A percentile compares a stretch with the other conserved stretches of the same genome.
Evolutionary conservation across 148 eudicot species (phyloP).

Genomic region (Agrostemma githago): DNA sequence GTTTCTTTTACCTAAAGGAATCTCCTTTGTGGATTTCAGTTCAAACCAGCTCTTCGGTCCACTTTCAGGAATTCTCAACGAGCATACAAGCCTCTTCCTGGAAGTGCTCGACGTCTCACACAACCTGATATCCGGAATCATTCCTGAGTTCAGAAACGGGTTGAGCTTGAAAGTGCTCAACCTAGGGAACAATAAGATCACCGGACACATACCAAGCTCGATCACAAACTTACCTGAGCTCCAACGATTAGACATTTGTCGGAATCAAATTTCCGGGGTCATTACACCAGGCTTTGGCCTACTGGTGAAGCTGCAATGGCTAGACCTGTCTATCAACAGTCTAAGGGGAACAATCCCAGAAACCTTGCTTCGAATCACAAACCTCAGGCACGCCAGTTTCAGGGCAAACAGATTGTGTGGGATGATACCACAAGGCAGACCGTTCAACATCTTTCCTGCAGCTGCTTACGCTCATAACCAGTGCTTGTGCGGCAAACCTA

Average conservation of each 20-base stretch:
- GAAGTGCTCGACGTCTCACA: constrained; percentile 51
- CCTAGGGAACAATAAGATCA: constrained; percentile 55
- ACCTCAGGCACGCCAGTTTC: constrained; percentile 46
- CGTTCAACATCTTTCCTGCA: constrained; percentile 36
- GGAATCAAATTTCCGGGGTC: constrained; percentile 58
- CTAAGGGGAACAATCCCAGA: constrained; percentile 53
- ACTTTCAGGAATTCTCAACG: constrained; percentile 44
- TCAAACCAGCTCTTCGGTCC: constrained; percentile 64
- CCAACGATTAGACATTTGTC: constrained; percentile 49
- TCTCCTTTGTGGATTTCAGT: constrained; percentile 54
- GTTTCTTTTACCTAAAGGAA: constrained; percentile 47
- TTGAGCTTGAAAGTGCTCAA: constrained; percentile 50
- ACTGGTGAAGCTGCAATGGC: constrained; percentile 58
- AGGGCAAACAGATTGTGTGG: constrained; percentile 75
- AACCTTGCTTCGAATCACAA: constrained; percentile 47
- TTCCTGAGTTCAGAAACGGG: constrained; percentile 55
- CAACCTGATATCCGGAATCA: constrained; percentile 58
- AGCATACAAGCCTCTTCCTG: constrained; percentile 45
- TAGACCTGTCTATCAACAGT: constrained; percentile 65
- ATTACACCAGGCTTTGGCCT: constrained; percentile 62
- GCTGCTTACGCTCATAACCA: constrained; percentile 59
- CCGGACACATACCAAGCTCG: constrained; percentile 65
- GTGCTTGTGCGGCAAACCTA: constrained; percentile 80
- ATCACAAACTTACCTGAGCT: constrained; percentile 54
- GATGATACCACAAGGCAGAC: constrained; percentile 70